phyloP scores from a whole-genome alignment of 768 basidiomycete genomes.

The Mycena crocata region DNA sequence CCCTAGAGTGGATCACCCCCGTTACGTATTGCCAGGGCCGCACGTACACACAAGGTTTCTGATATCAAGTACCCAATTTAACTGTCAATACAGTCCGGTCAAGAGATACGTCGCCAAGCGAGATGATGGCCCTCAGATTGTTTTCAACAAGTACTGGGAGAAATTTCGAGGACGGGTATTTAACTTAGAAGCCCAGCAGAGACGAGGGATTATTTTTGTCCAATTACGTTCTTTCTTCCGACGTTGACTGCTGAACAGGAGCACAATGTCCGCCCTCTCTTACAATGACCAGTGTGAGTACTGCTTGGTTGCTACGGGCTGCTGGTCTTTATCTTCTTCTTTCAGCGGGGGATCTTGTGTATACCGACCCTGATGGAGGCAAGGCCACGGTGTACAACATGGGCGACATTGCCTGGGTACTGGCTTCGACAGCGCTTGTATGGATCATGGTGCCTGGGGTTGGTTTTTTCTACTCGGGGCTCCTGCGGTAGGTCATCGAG shows the following conservation, averaged over 20 bases:
- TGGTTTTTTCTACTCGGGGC: constrained; percentile 91
- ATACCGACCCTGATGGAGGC: constrained; percentile 44
- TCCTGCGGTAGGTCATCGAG: constrained; percentile 63
- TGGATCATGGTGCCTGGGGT: constrained; percentile 90
- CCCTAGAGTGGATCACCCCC: too few species aligned
- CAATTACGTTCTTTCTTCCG: constrained; percentile 15
- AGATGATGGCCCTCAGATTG: too few species aligned
- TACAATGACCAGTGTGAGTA: constrained; percentile 45
- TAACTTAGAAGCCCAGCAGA: background rate
- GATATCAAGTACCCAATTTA: too few species aligned
- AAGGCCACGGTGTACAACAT: constrained; percentile 54
- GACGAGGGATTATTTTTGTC: too few species aligned
- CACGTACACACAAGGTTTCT: too few species aligned
- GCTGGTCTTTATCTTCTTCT: constrained; percentile 10
- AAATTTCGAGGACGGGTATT: background rate
- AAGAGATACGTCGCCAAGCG: too few species aligned
- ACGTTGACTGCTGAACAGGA: background rate
- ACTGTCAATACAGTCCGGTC: too few species aligned
- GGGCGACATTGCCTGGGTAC: constrained; percentile 67
- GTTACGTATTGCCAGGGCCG: too few species aligned
- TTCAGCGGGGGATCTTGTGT: constrained; percentile 52
- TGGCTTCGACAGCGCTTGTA: constrained; percentile 83
- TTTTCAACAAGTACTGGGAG: too few species aligned
- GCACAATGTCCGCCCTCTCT: constrained; percentile 47
- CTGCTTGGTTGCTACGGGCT: too few species aligned